Percentiles rank a stretch among this genome's conserved stretches.
Conservation (phyloP, 2,329 filamentous ascomycete species). For the Alternaria dauci region DNA sequence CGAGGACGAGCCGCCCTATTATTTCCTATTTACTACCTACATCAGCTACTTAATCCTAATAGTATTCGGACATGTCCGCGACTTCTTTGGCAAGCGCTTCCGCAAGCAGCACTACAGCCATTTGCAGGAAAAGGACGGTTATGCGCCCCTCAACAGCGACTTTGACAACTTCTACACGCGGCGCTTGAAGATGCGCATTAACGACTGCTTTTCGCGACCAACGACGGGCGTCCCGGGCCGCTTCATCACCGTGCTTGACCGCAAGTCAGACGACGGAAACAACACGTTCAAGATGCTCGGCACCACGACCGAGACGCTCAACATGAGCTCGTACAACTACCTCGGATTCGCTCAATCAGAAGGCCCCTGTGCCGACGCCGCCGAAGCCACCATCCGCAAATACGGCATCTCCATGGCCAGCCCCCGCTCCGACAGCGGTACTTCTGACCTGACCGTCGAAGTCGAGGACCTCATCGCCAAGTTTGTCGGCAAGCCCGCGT, state of each 20-base stretch:
- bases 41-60: conserved; percentile 97
- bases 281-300: conserved; percentile 87
- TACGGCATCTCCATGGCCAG: conserved; percentile 86
- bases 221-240: conserved; percentile 93
- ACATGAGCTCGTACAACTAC: conserved; percentile 99
- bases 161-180: conserved; percentile 99
- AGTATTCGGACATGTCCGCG: conserved; percentile 90
- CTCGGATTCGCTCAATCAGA: conserved; percentile 98
- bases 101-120: conserved; percentile 86
- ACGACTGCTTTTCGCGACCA: conserved; percentile 94
- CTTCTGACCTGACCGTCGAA: conserved; percentile 84
- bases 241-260: conserved; percentile 91
- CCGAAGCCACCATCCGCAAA: conserved; percentile 83
- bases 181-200: conserved; percentile 89
- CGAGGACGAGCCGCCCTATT: conserved; percentile 96
- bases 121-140: conserved; percentile 83
- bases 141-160: conserved; percentile 94
- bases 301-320: conserved; percentile 91
- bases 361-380: conserved; percentile 91
- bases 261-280: conserved; percentile 91
- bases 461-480: conserved; percentile 88
- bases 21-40: conserved; percentile 96
- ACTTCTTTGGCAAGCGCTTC: conserved; percentile 98
- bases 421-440: conserved; percentile 83
- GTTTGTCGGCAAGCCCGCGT: conserved; percentile 92